Base-by-base conservation (phyloP, 805 yeast species). In the Hanseniaspora valbyensis region DNA sequence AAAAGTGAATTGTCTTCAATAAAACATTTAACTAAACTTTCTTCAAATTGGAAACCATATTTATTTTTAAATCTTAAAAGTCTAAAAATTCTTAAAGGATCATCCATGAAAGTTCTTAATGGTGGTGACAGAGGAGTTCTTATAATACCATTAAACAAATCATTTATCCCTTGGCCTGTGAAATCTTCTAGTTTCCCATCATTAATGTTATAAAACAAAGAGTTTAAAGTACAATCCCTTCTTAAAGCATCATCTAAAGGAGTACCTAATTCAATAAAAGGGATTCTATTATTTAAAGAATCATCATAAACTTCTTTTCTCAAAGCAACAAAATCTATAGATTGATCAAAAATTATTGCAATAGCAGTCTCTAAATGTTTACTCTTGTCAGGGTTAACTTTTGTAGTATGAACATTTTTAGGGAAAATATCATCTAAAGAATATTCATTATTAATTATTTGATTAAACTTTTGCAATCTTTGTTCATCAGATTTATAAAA, bases 331-430 rank as follows among this genome's bases (percentile, higher is more conserved):
- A 92, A 87, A 67, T 92, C 99, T 49, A 92, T 77, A 59, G 87
- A 95, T n/a, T 82, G 63, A 1, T 81, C 94, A 59, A 75, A 85
- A 10, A 92, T 65, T 59, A 80, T 83, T 1, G 96, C 88, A 2
- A 96, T 92, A 38, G 96, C 94, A 1, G 99, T 94, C 59, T 92
- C 99, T 57, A 92, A 69, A 68, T 92, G 99, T 67, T 92, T 94
- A 1, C 95, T 83, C 64, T 89, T 90, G 55, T 85, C 96, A 0
- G 98, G 98, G 64, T 94, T 92, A 62, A 81, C 80, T 54, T 84
- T 88, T 54, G 92, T 88, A 52, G 81, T 84, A 61, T 89, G 95
- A 30, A 86, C 73, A 8, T 77, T 68, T 9, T 68, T 61, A 22
- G 33, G 21, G 37, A 44, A 38, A 26, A 50, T 32, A 8, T 40